phyloP scores from a whole-genome alignment of 1,284 basidiomycete genomes.

The Vanrija pseudolonga region DNA sequence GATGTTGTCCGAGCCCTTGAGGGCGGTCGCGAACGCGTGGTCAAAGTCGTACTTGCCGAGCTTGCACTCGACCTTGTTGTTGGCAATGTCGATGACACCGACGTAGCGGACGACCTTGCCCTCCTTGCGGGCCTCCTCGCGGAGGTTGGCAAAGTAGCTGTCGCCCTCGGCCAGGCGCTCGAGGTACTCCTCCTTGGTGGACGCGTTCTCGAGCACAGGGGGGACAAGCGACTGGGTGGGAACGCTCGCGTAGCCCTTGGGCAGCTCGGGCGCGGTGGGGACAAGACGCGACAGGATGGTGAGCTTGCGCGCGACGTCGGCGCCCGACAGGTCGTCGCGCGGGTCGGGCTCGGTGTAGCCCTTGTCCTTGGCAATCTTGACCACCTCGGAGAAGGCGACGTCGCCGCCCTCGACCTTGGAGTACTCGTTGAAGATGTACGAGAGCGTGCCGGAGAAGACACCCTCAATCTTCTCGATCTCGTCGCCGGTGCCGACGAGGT shows the following conservation, averaged over 20 bases:
- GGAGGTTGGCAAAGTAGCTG: slow-evolving; percentile 68
- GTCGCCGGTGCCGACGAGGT: slow-evolving; percentile 88
- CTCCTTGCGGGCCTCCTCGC: slow-evolving; percentile 70
- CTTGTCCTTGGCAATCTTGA: slow-evolving; percentile 80
- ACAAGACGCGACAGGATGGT: slow-evolving; percentile 87
- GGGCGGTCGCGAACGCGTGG: slow-evolving; percentile 91
- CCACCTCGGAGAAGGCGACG: slow-evolving; percentile 77
- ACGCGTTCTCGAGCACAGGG: slow-evolving; percentile 61
- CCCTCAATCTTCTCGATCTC: slow-evolving; percentile 61
- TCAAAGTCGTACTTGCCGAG: slow-evolving; percentile 83
- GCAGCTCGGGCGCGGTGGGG: slow-evolving; percentile 50
- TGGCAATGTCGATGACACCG: slow-evolving; percentile 82
- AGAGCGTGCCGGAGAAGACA: slow-evolving; percentile 81
- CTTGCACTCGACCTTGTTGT: slow-evolving; percentile 73
- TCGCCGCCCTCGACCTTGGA: slow-evolving; percentile 53
- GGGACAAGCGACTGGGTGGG: slow-evolving; percentile 84
- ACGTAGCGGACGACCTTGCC: slow-evolving; percentile 87
- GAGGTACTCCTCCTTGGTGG: slow-evolving; percentile 78
- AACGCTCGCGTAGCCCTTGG: slow-evolving; percentile 73
- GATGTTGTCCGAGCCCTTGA: slow-evolving; percentile 96
- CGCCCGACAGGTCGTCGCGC: slow-evolving; percentile 91
- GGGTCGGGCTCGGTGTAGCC: slow-evolving; percentile 99
- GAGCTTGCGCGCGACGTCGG: slow-evolving; percentile 94
- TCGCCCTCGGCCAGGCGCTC: slow-evolving; percentile 78
- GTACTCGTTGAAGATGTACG: slow-evolving; percentile 99